Conservation (phyloP, 2,329 filamentous ascomycete species). For the Trichoderma pleuroti region DNA sequence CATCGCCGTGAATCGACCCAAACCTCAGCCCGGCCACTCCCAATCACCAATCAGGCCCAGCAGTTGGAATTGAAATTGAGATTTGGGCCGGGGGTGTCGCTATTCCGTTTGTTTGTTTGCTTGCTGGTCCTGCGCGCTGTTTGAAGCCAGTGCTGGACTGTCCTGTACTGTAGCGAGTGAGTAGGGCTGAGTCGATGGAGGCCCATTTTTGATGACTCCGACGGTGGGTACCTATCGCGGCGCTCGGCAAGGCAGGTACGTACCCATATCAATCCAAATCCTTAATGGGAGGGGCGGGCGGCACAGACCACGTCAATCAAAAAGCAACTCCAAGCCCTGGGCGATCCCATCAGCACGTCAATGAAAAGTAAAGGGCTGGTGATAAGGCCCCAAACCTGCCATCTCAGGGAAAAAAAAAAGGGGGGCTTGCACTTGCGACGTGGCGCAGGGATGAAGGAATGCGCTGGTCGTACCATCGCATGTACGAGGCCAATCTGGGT, state of each 20-base stretch:
- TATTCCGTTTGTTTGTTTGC: not conserved
- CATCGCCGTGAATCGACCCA: not conserved
- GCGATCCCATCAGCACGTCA: not conserved
- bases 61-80: not conserved
- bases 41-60: not conserved
- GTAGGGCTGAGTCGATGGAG: conserved; percentile 11
- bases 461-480: not conserved
- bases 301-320: conserved; percentile 10
- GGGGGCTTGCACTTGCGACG: not conserved
- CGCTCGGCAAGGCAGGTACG: not conserved
- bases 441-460: conserved; percentile 9
- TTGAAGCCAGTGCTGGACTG: not conserved
- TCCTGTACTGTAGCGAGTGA: not conserved
- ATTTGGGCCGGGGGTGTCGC: not conserved
- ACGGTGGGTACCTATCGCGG: not conserved
- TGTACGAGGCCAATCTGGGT: not conserved
- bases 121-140: not conserved
- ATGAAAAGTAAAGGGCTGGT: too few species aligned
- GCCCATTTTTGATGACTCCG: not conserved
- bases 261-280: not conserved
- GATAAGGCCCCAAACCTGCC: not conserved
- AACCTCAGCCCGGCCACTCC: not conserved
- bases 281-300: conserved; percentile 11
- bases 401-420: not conserved
- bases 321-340: not conserved